phyloP scores from a whole-genome alignment of 352 stramenopile species.

The Blastocystis sp. region DNA sequence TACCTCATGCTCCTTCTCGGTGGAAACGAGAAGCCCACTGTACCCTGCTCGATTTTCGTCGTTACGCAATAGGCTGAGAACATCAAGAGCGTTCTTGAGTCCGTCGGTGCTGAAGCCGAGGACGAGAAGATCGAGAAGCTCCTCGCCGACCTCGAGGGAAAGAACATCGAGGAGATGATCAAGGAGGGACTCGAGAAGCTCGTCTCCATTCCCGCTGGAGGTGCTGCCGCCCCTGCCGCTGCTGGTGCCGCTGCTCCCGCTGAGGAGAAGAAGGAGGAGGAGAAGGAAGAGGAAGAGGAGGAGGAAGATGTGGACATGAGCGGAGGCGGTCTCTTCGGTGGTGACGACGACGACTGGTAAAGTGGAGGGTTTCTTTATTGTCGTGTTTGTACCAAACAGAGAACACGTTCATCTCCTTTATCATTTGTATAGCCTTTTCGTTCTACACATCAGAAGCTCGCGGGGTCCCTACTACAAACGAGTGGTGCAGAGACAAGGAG shows the following conservation, averaged over 20 bases:
- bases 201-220: conserved; percentile 82
- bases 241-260: conserved; percentile 75
- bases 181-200: conserved; percentile 80
- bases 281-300: conserved; percentile 75
- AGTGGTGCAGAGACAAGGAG: not conserved
- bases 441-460: not conserved
- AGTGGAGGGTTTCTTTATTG: not conserved
- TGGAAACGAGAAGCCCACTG: conserved; percentile 68
- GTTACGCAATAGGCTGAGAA: conserved; percentile 80
- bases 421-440: not conserved
- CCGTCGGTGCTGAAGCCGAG: conserved; percentile 87
- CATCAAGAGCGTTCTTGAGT: conserved; percentile 87
- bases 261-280: conserved; percentile 57
- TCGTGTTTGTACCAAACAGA: not conserved
- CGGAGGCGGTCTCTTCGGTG: conserved; percentile 75
- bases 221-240: conserved; percentile 75
- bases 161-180: conserved; percentile 82
- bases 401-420: not conserved
- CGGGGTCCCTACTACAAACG: not conserved
- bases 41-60: not conserved
- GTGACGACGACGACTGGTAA: conserved; percentile 67
- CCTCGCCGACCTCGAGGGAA: conserved; percentile 80
- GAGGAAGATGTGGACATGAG: conserved; percentile 77
- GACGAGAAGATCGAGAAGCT: conserved; percentile 79
- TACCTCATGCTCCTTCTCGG: conserved; percentile 64